Conservation (phyloP, 805 yeast species). For the Lachancea fermentati region DNA sequence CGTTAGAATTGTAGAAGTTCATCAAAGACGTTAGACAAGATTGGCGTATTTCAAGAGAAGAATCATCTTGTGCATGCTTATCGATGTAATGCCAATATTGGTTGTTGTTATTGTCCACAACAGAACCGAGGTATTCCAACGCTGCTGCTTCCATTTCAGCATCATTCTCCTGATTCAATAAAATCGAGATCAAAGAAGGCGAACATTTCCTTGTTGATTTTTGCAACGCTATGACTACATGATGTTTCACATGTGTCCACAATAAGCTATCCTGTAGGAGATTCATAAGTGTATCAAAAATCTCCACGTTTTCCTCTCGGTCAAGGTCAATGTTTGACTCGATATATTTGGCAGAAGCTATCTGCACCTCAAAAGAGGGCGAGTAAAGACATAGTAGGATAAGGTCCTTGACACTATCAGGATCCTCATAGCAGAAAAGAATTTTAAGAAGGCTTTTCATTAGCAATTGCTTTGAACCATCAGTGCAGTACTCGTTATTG, state of each 20-base stretch:
- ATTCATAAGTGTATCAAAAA: conserved; percentile 16
- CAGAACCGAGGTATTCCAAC: conserved; percentile 47
- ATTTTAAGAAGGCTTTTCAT: conserved; percentile 31
- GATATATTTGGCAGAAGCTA: conserved; percentile 36
- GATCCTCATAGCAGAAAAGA: conserved; percentile 23
- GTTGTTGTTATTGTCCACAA: conserved; percentile 24
- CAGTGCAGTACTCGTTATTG: conserved; percentile 25
- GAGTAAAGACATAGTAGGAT: conserved; percentile 36
- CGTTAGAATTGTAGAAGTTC: conserved; percentile 8
- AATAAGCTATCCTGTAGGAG: conserved; percentile 23
- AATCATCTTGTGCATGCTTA: conserved; percentile 16
- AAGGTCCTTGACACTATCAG: conserved; percentile 24
- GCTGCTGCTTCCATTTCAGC: conserved; percentile 46
- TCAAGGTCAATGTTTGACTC: conserved; percentile 1
- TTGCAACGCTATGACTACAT: conserved; percentile 35
- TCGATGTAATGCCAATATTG: conserved; percentile 12
- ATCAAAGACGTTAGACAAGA: conserved; percentile 23
- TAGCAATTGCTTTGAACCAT: conserved; percentile 49
- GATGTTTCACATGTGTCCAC: conserved; percentile 44
- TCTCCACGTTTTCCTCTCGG: conserved; percentile 2
- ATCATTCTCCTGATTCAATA: conserved; percentile 31
- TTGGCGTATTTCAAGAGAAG: conserved; percentile 22
- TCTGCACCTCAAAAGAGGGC: conserved; percentile 40
- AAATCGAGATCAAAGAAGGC: conserved; percentile 17
- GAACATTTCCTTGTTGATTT: conserved; percentile 16